Conservation (phyloP, 805 yeast species). For the Lachancea meyersii region DNA sequence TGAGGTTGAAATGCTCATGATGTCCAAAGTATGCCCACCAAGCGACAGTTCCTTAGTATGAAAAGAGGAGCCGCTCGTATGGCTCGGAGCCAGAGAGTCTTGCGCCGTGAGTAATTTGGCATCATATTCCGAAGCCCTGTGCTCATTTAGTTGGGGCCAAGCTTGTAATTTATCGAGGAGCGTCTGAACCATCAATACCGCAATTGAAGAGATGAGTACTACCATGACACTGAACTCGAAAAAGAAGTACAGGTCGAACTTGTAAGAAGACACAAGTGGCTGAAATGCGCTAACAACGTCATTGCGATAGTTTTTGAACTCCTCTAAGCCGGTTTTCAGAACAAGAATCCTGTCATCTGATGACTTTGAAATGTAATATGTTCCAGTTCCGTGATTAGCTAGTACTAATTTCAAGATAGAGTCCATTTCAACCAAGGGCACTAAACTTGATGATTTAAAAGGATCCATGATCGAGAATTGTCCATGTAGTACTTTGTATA, state of each 20-base stretch:
- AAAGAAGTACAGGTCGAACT: conserved; percentile 45
- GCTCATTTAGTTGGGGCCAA: background rate
- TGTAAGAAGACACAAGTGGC: conserved; percentile 31
- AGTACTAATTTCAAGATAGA: conserved; percentile 11
- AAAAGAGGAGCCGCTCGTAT: conserved; percentile 5
- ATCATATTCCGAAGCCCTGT: background rate
- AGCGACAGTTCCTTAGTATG: conserved; percentile 37
- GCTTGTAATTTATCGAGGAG: conserved; percentile 7
- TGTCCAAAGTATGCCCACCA: conserved; percentile 57
- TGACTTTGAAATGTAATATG: conserved; percentile 6
- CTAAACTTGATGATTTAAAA: conserved; percentile 8
- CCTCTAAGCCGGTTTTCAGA: conserved; percentile 2
- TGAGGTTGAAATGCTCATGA: conserved; percentile 54
- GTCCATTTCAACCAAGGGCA: conserved; percentile 12
- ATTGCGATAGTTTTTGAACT: background rate
- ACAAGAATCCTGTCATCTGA: conserved; percentile 10
- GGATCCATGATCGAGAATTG: conserved; percentile 6
- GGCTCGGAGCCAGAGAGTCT: background rate
- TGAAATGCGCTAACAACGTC: conserved; percentile 11
- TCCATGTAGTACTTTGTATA: conserved; percentile 12
- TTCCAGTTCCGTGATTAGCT: conserved; percentile 2
- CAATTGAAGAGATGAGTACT: conserved; percentile 45
- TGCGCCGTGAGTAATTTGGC: background rate
- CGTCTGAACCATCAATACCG: conserved; percentile 40
- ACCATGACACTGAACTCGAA: conserved; percentile 51